Evolutionary conservation across 2,329 filamentous ascomycete genomes (phyloP).

Genomic region (Sphaerulina musiva): DNA sequence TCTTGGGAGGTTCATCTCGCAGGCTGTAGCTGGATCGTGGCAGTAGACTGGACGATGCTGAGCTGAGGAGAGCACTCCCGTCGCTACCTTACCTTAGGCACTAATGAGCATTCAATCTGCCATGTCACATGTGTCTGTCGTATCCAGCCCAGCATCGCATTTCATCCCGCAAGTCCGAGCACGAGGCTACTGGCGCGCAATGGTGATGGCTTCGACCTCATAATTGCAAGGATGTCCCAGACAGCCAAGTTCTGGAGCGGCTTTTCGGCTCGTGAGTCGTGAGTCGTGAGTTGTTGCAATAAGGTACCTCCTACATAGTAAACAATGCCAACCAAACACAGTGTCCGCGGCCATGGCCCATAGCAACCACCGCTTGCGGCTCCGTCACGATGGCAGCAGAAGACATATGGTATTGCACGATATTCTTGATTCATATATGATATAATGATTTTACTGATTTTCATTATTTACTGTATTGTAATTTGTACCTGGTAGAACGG

Average conservation of each 20-base stretch:
- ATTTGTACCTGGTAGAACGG: too few relatives aligned
- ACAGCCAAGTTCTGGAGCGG: neutral
- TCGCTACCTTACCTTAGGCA: too few relatives aligned
- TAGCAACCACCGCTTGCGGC: too few relatives aligned
- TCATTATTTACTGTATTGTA: too few relatives aligned
- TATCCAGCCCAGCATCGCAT: neutral
- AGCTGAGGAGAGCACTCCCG: conserved; percentile 1
- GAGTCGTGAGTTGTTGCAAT: too few relatives aligned
- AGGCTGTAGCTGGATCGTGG: conserved; percentile 35
- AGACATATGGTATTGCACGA: too few relatives aligned
- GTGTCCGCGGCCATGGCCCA: too few relatives aligned
- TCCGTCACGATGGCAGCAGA: neutral
- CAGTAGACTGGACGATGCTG: conserved; percentile 37
- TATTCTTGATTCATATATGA: too few relatives aligned
- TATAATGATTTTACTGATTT: too few relatives aligned
- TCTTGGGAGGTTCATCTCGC: conserved; percentile 38
- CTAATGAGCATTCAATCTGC: neutral
- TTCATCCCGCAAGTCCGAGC: neutral
- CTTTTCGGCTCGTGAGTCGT: neutral
- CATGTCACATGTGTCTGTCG: neutral
- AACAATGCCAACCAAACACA: neutral
- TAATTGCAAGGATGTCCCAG: conserved; percentile 2
- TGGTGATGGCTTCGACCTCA: too few relatives aligned
- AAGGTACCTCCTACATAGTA: neutral
- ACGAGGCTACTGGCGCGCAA: neutral